Evolutionary conservation across 73 alveolate species (phyloP).

Genomic region (Symbiodinium natans): DNA sequence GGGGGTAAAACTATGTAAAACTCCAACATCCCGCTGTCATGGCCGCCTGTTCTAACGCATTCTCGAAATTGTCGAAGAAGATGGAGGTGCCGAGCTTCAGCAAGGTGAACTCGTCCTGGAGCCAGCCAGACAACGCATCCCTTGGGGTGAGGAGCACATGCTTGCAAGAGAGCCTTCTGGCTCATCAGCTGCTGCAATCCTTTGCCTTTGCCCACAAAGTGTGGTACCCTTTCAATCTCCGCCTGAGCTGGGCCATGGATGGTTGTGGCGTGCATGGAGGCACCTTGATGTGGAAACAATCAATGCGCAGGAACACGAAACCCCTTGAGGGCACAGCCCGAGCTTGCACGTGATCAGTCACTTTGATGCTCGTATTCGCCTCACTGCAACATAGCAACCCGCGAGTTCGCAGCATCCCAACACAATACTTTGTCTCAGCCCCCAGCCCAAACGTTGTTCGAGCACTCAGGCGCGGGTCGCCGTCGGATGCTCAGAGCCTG

Average conservation of each 20-base stretch:
- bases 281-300: too few species aligned
- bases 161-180: too few species aligned
- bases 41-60: slow-evolving; percentile 47
- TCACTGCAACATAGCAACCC: not conserved
- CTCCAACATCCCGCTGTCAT: not conserved
- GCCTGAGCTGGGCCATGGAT: not conserved
- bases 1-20: not conserved
- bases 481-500: slow-evolving; percentile 70
- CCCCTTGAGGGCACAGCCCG: not conserved
- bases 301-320: too few species aligned
- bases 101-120: slow-evolving; percentile 80
- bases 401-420: too few species aligned
- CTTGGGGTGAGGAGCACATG: too few species aligned
- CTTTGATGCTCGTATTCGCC: slow-evolving; percentile 74
- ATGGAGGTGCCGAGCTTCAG: slow-evolving; percentile 78
- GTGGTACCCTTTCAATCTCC: slow-evolving; percentile 33
- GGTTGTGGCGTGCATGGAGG: too few species aligned
- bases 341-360: slow-evolving; percentile 70
- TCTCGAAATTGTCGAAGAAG: slow-evolving; percentile 59
- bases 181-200: slow-evolving; percentile 73
- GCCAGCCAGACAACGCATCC: not conserved
- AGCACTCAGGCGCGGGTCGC: slow-evolving; percentile 83
- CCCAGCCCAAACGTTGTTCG: slow-evolving; percentile 55
- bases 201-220: slow-evolving; percentile 73
- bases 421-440: too few species aligned